A percentile compares a stretch with the other conserved stretches of the same genome.
These are phyloP conservation scores for Colletotrichum australisinense DNA, from an alignment of 2,329 filamentous ascomycete species.

Conservation along the genomic window DNA sequence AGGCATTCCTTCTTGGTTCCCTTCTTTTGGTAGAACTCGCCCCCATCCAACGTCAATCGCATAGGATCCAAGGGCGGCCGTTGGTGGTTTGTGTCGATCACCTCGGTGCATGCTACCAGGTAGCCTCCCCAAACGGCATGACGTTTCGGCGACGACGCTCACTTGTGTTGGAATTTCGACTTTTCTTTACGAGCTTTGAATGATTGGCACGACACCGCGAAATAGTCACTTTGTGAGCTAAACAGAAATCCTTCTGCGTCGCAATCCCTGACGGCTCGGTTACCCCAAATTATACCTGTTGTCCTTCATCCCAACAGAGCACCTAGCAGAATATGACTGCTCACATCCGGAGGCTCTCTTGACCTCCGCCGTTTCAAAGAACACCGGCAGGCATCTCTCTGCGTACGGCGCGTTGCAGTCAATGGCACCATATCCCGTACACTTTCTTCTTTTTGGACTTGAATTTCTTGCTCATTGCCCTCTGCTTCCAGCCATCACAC, in stretches of 20 bases:
- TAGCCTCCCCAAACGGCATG: neutral
- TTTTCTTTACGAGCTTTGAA: neutral
- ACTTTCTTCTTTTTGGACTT: neutral
- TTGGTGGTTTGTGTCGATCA: slow-evolving; percentile 25
- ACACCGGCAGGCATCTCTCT: neutral
- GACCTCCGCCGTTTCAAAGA: slow-evolving; percentile 22
- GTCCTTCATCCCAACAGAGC: neutral
- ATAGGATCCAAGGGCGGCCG: slow-evolving; percentile 9
- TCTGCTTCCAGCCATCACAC: neutral
- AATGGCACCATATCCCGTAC: neutral
- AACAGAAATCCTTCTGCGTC: neutral
- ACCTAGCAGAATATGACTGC: slow-evolving; percentile 27
- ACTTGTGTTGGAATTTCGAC: neutral
- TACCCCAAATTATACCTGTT: slow-evolving; percentile 15
- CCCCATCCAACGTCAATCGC: neutral
- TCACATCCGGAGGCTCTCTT: slow-evolving; percentile 24
- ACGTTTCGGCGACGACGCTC: neutral
- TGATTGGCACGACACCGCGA: neutral
- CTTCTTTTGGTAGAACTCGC: neutral
- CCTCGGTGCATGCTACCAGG: neutral
- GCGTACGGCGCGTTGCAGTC: slow-evolving; percentile 12
- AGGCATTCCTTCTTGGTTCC: no score
- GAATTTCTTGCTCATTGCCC: neutral
- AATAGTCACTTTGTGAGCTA: neutral
- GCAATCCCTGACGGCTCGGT: neutral